Base-by-base conservation (phyloP, 2,329 filamentous ascomycete species). In the Pseudopithomyces chartarum region DNA sequence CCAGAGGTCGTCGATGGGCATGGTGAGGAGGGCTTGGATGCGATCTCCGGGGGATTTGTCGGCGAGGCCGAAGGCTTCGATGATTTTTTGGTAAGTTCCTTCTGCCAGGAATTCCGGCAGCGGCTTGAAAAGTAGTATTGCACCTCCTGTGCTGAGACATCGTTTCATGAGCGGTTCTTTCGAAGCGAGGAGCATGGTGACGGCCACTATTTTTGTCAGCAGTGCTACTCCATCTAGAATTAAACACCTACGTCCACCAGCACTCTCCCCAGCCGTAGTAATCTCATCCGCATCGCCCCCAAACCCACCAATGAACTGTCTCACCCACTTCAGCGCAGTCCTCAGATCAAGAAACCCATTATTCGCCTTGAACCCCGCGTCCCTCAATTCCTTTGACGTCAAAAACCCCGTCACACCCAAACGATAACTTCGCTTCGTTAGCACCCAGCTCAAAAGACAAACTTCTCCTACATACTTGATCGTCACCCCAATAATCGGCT, bases 321-420 rank as follows among this genome's bases (percentile, higher is more conserved):
- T 66, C 6, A 78, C 60, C 77, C 77, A 79, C 47, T 63, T 56
- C 15, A 79, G 53, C 6, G 76, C 77, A 4, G 66, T 64, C 4
- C 69, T 64, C 51, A 78, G 76, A 46, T 75, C 73, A 44, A 66
- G 69, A 6, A 71, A 64, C 8, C 68, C 72, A 50, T 75, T 75
- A 47, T 75, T 75, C 1, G 71, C 59, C 53, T 68, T 66, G 46
- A 73, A 75, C 0, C 79, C 81, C 4, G 77, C 77, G 20, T 77
- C 69, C 3, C 77, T 73, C 17, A 84, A 67, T 47, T 82, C 81
- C 43, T 76, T 65, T 0, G 82, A 84, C 2, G 80, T 82, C 50
- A 84, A 43, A 45, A 72, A 74, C 2, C 72, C 72, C 1, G 67
- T 56, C 7, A 66, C 58, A 19, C 72, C 72, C 11, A 75, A 48